Evolutionary conservation across 495 filamentous ascomycete genomes (phyloP), one percentile per base, ranked within the genome.

Genomic region (Penicillium salamii): DNA sequence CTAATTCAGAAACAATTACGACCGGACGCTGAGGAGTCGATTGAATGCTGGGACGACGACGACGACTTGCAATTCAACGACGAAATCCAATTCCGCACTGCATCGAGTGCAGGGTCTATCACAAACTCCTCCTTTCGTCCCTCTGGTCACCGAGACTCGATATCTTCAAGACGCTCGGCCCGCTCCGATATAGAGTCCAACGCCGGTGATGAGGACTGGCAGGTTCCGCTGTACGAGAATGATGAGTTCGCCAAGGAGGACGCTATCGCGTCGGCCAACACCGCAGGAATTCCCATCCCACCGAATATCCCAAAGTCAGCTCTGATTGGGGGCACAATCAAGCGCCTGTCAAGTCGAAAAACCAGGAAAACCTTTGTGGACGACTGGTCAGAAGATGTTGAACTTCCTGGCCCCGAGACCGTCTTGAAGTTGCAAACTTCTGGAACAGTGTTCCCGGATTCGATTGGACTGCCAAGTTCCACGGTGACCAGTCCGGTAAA

Each of bases 31-130:
- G 77, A 86, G 43, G 79, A 80, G 33, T 69, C 73, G 15, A 76
- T 90, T 29, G 91, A 97, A 65, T 89, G 82, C 63, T 96, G 91
- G 91, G 90, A 92, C 68, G 87, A 95, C 56, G 89, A 91, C 61
- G 85, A 83, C 55, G 78, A 95, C 57, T 67, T 93, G 46, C 82
- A 91, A 63, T 84, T 86, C 44, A 79, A 80, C 50, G 87, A 88
- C 49, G 82, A 86, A 53, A 70, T 88, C 42, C 80, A 83, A 50
- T 74, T 90, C 61, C 79, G 83, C 57, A 74, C 81, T 64, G 76
- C 80, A 47, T 82, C 86, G 34, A 76, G 78, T 26, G 76, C 82
- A 42, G 80, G 82, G 20, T 79, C 77, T 13, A 59, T 73, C n/a
- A 67, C 68, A 19, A 71, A 72, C 51, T 74, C 68, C 19, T 74